Base-by-base conservation (phyloP, 108 stramenopile species). In the Cyclotella kingstonii region DNA sequence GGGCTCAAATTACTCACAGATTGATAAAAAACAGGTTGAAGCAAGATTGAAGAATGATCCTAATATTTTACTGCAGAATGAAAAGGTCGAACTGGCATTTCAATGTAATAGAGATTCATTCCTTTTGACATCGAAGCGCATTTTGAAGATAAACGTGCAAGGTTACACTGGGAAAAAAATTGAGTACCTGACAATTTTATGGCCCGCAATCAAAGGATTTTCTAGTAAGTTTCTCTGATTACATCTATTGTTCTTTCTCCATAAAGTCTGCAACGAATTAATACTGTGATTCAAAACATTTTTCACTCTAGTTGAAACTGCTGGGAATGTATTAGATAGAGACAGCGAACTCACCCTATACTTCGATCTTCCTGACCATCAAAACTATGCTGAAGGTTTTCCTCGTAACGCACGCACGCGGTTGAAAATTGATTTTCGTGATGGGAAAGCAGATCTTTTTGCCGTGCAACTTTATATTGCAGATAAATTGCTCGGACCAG, bases 341-440 rank as follows among this genome's bases (percentile, higher is more conserved):
- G 84, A 87, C 38, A 81, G 66, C 8, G 82, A 87, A 46, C 57
- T 87, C 9, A 70, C 60, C 18, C 49, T 87, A 9, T 87, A 60
- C 61, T 81, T 80, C 54, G 78, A 81, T 34, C 71, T 82, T 25
- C 63, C 63, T 18, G 55, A 66, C 11, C 47, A 41, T n/a, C 30
- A 33, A 0, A 40, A 26, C 21, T 10, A 0, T 1, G 29, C 43
- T 15, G 68, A 74, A 40, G 73, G 78, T 17, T 75, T 57, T 26
- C 73, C 73, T 4, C 68, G 78, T 11, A 79, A 79, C 34, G 50
- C 54, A 4, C 38, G 65, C 21, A 78, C 80, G 21, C 63, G 64
- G 15, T 63, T 81, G 38, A 59, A 76, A 12, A 73, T 79, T 27
- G 84, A 87, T 35, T 83, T 87, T 62, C 73, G 80, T 1, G 33